These are phyloP conservation scores for Fusarium sp. DNA, from an alignment of 2,329 filamentous ascomycete species.

Conservation along the genomic window DNA sequence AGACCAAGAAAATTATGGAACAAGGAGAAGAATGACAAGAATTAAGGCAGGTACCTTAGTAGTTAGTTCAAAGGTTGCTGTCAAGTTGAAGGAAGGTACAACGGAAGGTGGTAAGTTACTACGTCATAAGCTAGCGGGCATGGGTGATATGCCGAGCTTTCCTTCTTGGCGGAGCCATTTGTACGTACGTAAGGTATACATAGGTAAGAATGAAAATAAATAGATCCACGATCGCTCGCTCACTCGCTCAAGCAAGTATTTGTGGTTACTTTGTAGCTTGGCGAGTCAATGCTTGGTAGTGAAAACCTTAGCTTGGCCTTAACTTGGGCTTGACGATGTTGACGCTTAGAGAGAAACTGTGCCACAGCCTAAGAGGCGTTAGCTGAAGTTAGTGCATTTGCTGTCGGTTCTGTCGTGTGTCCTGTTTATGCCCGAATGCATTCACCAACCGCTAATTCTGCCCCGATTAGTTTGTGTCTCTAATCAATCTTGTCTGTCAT, in stretches of 20 bases:
- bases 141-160: slow-evolving; percentile 34
- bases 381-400: slow-evolving; percentile 12
- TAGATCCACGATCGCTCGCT: slow-evolving; percentile 12
- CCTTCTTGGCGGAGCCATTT: slow-evolving; percentile 37
- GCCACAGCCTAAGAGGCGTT: slow-evolving; percentile 14
- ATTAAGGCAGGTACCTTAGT: not conserved
- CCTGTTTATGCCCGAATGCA: slow-evolving; percentile 1
- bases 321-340: not conserved
- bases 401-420: not conserved
- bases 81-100: slow-evolving; percentile 2
- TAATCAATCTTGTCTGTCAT: not conserved
- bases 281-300: slow-evolving; percentile 23
- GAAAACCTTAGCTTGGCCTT: slow-evolving; percentile 11
- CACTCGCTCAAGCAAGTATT: slow-evolving; percentile 12
- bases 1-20: not conserved
- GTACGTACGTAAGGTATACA: not conserved
- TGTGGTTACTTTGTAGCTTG: slow-evolving; percentile 13
- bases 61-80: not conserved
- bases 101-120: slow-evolving; percentile 31
- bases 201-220: slow-evolving; percentile 2
- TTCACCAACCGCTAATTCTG: not conserved
- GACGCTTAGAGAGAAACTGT: not conserved
- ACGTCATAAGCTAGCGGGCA: slow-evolving; percentile 37
- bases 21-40: not conserved
- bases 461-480: not conserved